Evolutionary conservation across 805 yeast species (phyloP).

Genomic region (Naumovozyma baii): DNA sequence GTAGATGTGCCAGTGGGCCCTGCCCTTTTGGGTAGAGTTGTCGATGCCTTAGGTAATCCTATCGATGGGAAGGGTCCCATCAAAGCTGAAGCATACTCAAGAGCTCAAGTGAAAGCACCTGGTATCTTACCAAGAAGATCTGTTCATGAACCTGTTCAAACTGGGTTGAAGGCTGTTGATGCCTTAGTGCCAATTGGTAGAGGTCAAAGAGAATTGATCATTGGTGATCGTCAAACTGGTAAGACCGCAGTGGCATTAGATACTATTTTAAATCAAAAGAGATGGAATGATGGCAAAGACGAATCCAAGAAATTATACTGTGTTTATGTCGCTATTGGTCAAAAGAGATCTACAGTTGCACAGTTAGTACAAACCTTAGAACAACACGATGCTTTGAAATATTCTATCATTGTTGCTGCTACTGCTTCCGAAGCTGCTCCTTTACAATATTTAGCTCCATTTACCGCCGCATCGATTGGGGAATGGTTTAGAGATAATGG

Average conservation of each 20-base stretch:
- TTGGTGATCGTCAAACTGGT: slow-evolving; percentile 99
- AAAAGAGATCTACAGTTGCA: slow-evolving; percentile 99
- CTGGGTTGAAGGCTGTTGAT: slow-evolving; percentile 98
- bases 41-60: slow-evolving; percentile 98
- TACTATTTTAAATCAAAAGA: slow-evolving; percentile 97
- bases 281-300: slow-evolving; percentile 92
- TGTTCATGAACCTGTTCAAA: slow-evolving; percentile 98
- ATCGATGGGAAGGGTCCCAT: slow-evolving; percentile 99
- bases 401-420: slow-evolving; percentile 97
- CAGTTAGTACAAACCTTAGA: slow-evolving; percentile 98
- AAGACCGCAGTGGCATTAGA: slow-evolving; percentile 98
- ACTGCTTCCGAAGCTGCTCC: slow-evolving; percentile 99
- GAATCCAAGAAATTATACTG: slow-evolving; percentile 98
- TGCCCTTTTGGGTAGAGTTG: slow-evolving; percentile 96
- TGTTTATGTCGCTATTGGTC: slow-evolving; percentile 99
- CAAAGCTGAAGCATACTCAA: slow-evolving; percentile 68
- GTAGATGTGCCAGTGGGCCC: slow-evolving; percentile 99
- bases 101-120: slow-evolving; percentile 99
- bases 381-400: slow-evolving; percentile 95
- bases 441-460: slow-evolving; percentile 98
- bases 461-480: slow-evolving; percentile 99
- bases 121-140: slow-evolving; percentile 99
- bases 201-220: slow-evolving; percentile 99
- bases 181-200: slow-evolving; percentile 99
- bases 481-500: slow-evolving; percentile 99